Percentiles rank a stretch among this genome's conserved stretches.
These are phyloP conservation scores for Globisporangium nagaii DNA, from an alignment of 352 stramenopile genomes.

Conservation along the genomic window DNA sequence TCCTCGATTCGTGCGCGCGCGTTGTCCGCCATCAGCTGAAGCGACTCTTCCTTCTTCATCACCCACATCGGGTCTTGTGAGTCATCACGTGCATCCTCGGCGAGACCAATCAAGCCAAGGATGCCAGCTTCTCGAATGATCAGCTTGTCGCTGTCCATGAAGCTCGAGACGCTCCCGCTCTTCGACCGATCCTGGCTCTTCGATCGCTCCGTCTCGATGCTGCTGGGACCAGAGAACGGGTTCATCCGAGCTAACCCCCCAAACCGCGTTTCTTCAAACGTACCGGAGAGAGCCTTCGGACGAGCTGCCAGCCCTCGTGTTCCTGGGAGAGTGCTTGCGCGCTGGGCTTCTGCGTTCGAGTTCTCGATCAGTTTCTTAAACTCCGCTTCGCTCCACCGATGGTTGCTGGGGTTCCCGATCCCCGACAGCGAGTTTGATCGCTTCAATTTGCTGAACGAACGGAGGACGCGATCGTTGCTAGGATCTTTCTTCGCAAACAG, in stretches of 20 bases:
- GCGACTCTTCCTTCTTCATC: slow-evolving; percentile 30
- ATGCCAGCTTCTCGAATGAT: slow-evolving; percentile 44
- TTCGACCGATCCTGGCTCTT: slow-evolving; percentile 10
- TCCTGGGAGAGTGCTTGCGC: slow-evolving; percentile 31
- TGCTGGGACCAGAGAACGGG: slow-evolving; percentile 29
- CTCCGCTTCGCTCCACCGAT: slow-evolving; percentile 65
- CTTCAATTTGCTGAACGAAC: slow-evolving; percentile 48
- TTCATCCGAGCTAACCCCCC: slow-evolving; percentile 34
- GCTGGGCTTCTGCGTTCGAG: slow-evolving; percentile 47
- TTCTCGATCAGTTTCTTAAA: slow-evolving; percentile 70
- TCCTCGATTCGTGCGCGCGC: slow-evolving; percentile 64
- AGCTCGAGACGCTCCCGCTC: slow-evolving; percentile 13
- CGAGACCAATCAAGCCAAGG: slow-evolving; percentile 52
- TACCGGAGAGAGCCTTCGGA: slow-evolving; percentile 52
- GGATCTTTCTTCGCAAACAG: slow-evolving; percentile 27
- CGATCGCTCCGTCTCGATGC: neutral
- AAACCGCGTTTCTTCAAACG: slow-evolving; percentile 58
- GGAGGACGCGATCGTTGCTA: slow-evolving; percentile 19
- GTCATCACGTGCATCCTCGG: slow-evolving; percentile 58
- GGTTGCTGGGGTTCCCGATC: slow-evolving; percentile 61
- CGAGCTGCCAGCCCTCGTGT: slow-evolving; percentile 21
- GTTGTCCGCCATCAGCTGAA: slow-evolving; percentile 60
- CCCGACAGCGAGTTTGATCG: slow-evolving; percentile 60
- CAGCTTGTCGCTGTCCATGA: slow-evolving; percentile 23
- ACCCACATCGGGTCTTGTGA: slow-evolving; percentile 35